phyloP scores from a whole-genome alignment of 371 early-diverging fungal species.

The Rhizopus delemar region DNA sequence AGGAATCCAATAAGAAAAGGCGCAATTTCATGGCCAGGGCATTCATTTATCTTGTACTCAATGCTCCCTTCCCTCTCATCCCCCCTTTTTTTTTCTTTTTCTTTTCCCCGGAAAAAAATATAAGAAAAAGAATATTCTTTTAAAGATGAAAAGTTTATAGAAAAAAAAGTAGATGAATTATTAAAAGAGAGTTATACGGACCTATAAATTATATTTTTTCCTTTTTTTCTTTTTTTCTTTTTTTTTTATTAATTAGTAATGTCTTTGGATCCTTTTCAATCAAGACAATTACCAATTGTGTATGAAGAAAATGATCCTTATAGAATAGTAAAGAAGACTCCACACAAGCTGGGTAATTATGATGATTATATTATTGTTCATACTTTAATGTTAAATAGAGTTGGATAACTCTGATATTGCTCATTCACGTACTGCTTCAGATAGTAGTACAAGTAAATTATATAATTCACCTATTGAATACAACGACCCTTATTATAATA shows the following conservation, averaged over 20 bases:
- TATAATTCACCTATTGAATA: slow-evolving; percentile 15
- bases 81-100: no score
- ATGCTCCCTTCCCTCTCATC: background rate
- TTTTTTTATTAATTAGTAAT: no score
- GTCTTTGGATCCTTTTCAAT: background rate
- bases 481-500: slow-evolving; percentile 38
- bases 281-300: slow-evolving; percentile 5
- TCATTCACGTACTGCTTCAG: slow-evolving; percentile 44
- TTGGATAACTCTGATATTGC: slow-evolving; percentile 18
- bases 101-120: no score
- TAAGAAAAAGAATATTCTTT: background rate
- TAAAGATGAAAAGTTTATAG: no score
- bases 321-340: slow-evolving; percentile 18
- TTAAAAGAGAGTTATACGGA: no score
- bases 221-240: no score
- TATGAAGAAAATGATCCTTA: slow-evolving; percentile 33
- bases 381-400: background rate
- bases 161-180: no score
- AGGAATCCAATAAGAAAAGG: no score
- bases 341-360: slow-evolving; percentile 13
- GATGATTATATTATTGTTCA: background rate
- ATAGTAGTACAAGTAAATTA: slow-evolving; percentile 41
- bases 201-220: no score
- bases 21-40: no score
- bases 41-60: no score